Percentiles rank a stretch among this genome's conserved stretches.
Evolutionary conservation across 2,329 filamentous ascomycete genomes (phyloP).

Genomic region (Trichoderma harzianum): DNA sequence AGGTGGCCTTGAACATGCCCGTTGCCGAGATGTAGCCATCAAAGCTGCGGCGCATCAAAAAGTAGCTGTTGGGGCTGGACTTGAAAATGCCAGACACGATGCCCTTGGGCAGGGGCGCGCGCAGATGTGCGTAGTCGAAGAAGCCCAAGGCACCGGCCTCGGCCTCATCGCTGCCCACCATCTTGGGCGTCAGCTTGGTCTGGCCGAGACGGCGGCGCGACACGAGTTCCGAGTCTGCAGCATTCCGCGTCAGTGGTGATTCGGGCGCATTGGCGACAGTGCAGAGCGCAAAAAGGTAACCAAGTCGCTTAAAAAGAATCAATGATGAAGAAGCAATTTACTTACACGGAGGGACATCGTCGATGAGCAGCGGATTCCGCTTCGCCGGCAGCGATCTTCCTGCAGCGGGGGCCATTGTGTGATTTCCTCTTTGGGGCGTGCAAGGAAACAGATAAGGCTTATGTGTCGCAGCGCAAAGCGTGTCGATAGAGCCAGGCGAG

Average conservation of each 20-base stretch:
- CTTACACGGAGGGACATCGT: slow-evolving; percentile 62
- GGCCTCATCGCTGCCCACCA: slow-evolving; percentile 70
- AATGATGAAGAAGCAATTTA: background rate
- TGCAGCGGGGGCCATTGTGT: slow-evolving; percentile 34
- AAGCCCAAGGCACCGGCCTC: slow-evolving; percentile 72
- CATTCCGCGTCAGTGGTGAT: slow-evolving; percentile 24
- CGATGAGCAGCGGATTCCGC: slow-evolving; percentile 64
- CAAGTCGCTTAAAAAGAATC: background rate
- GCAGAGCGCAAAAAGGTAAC: background rate
- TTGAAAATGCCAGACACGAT: slow-evolving; percentile 92
- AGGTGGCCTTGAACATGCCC: slow-evolving; percentile 90
- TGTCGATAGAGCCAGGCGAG: slow-evolving; percentile 6
- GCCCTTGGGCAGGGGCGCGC: slow-evolving; percentile 87
- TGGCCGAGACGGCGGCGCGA: slow-evolving; percentile 84
- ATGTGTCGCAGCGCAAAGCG: slow-evolving; percentile 18
- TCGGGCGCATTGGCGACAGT: slow-evolving; percentile 1
- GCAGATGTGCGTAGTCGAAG: slow-evolving; percentile 95
- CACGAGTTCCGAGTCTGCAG: slow-evolving; percentile 68
- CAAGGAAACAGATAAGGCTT: slow-evolving; percentile 2
- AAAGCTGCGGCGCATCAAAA: slow-evolving; percentile 86
- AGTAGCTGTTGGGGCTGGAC: slow-evolving; percentile 86
- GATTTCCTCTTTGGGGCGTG: slow-evolving; percentile 1
- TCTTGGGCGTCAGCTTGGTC: slow-evolving; percentile 83
- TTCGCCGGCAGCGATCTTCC: slow-evolving; percentile 53
- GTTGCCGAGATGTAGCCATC: slow-evolving; percentile 84